A percentile compares a stretch with the other conserved stretches of the same genome.
phyloP scores from a whole-genome alignment of 2,329 filamentous ascomycete species.

The Zopfia rhizophila region DNA sequence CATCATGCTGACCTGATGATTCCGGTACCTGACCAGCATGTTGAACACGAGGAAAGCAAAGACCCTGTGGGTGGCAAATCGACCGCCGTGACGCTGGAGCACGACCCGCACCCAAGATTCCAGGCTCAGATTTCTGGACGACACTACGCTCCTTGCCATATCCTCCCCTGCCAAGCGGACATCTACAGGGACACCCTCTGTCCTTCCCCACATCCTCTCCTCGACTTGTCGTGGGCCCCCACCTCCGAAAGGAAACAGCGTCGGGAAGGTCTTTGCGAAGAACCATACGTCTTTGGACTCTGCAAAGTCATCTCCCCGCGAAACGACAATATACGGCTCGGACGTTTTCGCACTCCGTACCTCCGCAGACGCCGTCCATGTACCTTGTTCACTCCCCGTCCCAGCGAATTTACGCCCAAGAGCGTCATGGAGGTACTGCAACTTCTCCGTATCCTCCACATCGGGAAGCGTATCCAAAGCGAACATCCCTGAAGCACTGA shows the following conservation, averaged over 20 bases:
- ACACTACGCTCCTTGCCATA: constrained; percentile 1
- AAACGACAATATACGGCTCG: constrained; percentile 13
- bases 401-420: background rate
- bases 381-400: background rate
- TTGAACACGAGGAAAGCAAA: constrained; percentile 14
- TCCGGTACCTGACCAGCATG: constrained; percentile 8
- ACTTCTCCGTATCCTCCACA: constrained; percentile 10
- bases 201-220: constrained; percentile 2
- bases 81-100: constrained; percentile 13
- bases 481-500: constrained; percentile 10
- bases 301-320: constrained; percentile 12
- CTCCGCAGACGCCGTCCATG: constrained; percentile 7
- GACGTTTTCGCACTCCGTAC: background rate
- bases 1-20: constrained; percentile 14
- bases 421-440: constrained; percentile 10
- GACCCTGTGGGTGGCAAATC: constrained; percentile 2
- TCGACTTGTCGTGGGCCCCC: constrained; percentile 11
- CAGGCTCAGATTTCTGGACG: constrained; percentile 8
- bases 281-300: constrained; percentile 9
- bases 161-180: no score
- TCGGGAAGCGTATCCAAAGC: constrained; percentile 3
- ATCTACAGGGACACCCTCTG: no score
- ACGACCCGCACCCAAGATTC: constrained; percentile 7
- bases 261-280: constrained; percentile 13
- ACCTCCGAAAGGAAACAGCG: constrained; percentile 12